Conservation (phyloP, 2,329 filamentous ascomycete genomes). For the Cercospora janseana region DNA sequence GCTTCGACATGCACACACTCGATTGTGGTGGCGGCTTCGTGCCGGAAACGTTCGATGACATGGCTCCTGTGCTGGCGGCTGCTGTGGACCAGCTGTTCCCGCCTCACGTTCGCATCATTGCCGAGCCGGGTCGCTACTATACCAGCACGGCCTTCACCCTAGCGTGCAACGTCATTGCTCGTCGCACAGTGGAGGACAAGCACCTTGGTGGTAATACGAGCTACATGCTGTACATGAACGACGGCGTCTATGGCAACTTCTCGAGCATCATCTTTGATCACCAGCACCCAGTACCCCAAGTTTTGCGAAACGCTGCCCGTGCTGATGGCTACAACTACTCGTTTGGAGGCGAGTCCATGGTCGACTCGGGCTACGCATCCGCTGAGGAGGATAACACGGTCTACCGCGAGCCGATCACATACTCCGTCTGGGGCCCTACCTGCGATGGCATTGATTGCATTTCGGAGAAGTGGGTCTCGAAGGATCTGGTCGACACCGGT, state of each 20-base stretch:
- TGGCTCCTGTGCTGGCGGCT: slow-evolving; percentile 74
- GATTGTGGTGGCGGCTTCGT: slow-evolving; percentile 95
- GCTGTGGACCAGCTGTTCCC: slow-evolving; percentile 90
- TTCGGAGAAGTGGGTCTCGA: slow-evolving; percentile 73
- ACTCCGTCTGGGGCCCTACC: slow-evolving; percentile 97
- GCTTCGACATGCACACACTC: slow-evolving; percentile 79
- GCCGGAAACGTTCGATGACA: slow-evolving; percentile 84
- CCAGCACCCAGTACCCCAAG: slow-evolving; percentile 81
- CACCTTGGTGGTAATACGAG: slow-evolving; percentile 57
- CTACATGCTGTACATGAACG: slow-evolving; percentile 98
- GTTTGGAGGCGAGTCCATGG: slow-evolving; percentile 25
- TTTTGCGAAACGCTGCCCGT: slow-evolving; percentile 52
- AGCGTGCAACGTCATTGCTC: slow-evolving; percentile 92
- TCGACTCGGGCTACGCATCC: slow-evolving; percentile 38
- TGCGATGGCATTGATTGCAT: slow-evolving; percentile 98
- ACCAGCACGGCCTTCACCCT: slow-evolving; percentile 91
- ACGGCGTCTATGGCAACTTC: slow-evolving; percentile 97
- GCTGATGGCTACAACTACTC: slow-evolving; percentile 36
- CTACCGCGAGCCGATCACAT: slow-evolving; percentile 57
- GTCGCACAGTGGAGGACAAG: slow-evolving; percentile 78
- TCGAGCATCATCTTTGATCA: slow-evolving; percentile 99
- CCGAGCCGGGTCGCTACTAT: slow-evolving; percentile 95
- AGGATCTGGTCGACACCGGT: slow-evolving; percentile 77
- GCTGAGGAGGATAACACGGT: slow-evolving; percentile 47
- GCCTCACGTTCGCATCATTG: slow-evolving; percentile 78